Evolutionary conservation across 805 yeast genomes (phyloP), one percentile per base, ranked within the genome.

Genomic region (Nakazawaea anatomiae): DNA sequence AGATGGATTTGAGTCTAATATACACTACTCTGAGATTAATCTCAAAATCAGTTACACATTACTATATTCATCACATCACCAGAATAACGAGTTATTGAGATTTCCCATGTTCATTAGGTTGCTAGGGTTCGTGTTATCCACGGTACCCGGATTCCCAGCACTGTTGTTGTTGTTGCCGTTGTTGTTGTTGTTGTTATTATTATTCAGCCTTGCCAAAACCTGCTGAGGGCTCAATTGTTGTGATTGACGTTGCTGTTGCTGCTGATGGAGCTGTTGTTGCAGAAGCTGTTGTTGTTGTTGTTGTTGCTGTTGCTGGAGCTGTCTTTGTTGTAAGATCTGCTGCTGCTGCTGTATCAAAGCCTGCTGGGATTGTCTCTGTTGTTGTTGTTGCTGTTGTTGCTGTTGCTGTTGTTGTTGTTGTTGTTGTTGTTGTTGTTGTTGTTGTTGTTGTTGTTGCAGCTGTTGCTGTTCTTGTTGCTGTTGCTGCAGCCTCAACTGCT

Each of bases 221-320:
- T 67, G 69, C 45, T 66, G 69, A 8, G 70, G 70, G 39, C 67
- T 63, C 42, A 66, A 48, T 11, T 41, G 44, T 30, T 41, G 44
- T 41, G 31, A 8, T 41, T 30, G 34, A 10, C 14, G 25, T 30
- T 30, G 31, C n/a, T 41, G 44, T 35, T 34, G 46, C 4, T 30
- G 44, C 9, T 32, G 28, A 14, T 30, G 41, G 4, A 12, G 43
- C 11, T 18, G 42, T 28, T 43, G 51, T 8, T 14, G 47, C n/a
- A 5, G 45, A 32, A 11, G 48, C 11, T 41, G 46, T 41, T 40
- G 39, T 42, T 29, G 36, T 39, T 31, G 45, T 29, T 44, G 41
- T 3, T 18, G 41, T n/a, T 31, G 35, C 35, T 27, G 39, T 8
- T 34, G 42, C 48, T 38, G 40, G 18, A 38, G 40, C n/a, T 10